Percentiles rank a stretch among this genome's conserved stretches.
Evolutionary conservation across 768 basidiomycete genomes (phyloP).

Genomic region (Boletus edulis): DNA sequence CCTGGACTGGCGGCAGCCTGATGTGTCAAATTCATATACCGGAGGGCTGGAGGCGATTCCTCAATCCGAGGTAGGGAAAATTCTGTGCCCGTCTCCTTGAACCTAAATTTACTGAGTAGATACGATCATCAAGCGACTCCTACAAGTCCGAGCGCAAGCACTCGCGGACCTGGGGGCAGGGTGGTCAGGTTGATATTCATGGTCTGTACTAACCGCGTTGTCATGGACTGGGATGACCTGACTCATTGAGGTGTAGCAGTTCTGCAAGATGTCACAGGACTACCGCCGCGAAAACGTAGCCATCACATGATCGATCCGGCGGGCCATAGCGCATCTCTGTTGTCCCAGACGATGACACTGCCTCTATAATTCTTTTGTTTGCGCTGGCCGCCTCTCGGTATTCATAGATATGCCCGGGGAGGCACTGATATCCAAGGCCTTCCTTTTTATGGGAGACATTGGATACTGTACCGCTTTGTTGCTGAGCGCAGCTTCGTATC

Average conservation of each 20-base stretch:
- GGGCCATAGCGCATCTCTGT: slow-evolving; percentile 49
- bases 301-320: slow-evolving; percentile 64
- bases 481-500: slow-evolving; percentile 10
- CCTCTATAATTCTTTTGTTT: slow-evolving; percentile 41
- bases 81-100: slow-evolving; percentile 12
- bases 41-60: slow-evolving; percentile 30
- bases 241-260: slow-evolving; percentile 16
- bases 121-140: slow-evolving; percentile 38
- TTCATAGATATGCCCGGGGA: slow-evolving; percentile 14
- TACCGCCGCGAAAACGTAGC: slow-evolving; percentile 58
- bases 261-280: slow-evolving; percentile 47
- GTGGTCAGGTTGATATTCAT: slow-evolving; percentile 34
- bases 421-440: slow-evolving; percentile 15
- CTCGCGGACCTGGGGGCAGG: slow-evolving; percentile 61
- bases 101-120: slow-evolving; percentile 34
- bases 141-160: slow-evolving; percentile 52
- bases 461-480: slow-evolving; percentile 13
- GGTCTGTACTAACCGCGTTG: slow-evolving; percentile 16
- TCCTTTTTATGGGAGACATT: slow-evolving; percentile 8
- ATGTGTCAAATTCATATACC: slow-evolving; percentile 29
- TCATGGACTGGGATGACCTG: slow-evolving; percentile 10
- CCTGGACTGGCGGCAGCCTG: slow-evolving; percentile 33
- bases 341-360: slow-evolving; percentile 54
- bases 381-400: slow-evolving; percentile 22
- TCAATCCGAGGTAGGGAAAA: slow-evolving; percentile 32